Evolutionary conservation across 2,329 filamentous ascomycete genomes (phyloP).

Genomic region (Penicillium fuscoglaucum): DNA sequence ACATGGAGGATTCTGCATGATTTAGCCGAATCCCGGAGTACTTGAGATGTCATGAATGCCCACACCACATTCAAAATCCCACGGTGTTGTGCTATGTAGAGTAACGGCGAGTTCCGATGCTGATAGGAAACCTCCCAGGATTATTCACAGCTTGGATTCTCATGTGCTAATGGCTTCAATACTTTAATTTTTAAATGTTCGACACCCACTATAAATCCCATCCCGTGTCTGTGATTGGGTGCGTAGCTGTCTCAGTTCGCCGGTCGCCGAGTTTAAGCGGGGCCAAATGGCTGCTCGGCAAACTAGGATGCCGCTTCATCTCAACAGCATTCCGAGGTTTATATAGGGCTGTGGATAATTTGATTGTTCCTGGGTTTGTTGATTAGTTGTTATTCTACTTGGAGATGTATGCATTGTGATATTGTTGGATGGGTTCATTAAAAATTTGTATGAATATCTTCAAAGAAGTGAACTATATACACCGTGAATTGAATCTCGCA

Average conservation of each 20-base stretch:
- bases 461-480: not conserved
- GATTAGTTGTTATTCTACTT: not conserved
- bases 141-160: constrained; percentile 20
- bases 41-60: not conserved
- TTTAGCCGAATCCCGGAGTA: not conserved
- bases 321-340: not conserved
- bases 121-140: not conserved
- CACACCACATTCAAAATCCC: not conserved
- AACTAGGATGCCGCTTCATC: not conserved
- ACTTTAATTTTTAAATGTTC: not conserved
- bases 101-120: constrained; percentile 14
- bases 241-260: not conserved
- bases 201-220: not conserved
- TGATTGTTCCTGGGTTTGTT: not conserved
- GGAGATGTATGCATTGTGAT: not conserved
- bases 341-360: not conserved
- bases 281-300: not conserved
- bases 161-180: constrained; percentile 18
- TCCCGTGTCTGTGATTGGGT: constrained; percentile 6
- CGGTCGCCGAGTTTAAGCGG: not conserved
- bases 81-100: constrained; percentile 16
- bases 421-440: not conserved
- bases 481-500: not conserved
- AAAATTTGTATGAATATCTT: not conserved
- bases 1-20: not conserved